Percentiles rank a stretch among this genome's conserved stretches.
These are phyloP conservation scores for Colletotrichum tabaci DNA, from an alignment of 2,329 filamentous ascomycete species.

Conservation along the genomic window DNA sequence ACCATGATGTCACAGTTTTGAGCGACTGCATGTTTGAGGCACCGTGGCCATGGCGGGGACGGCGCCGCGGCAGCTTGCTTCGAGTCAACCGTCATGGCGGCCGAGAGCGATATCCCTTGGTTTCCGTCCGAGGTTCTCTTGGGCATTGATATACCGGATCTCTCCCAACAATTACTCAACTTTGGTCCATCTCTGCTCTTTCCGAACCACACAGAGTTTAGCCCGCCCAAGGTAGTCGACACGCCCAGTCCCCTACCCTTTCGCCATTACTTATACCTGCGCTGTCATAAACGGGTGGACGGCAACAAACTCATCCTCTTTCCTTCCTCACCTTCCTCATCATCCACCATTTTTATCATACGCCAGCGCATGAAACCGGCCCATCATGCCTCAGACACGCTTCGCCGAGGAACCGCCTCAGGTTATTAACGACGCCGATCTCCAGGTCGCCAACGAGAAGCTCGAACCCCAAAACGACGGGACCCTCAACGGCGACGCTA, in stretches of 20 bases:
- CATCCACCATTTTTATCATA: conserved; percentile 3
- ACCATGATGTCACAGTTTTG: conserved; percentile 37
- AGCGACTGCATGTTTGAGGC: conserved; percentile 23
- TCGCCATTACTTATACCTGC: background rate
- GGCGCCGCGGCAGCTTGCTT: background rate
- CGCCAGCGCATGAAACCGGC: conserved; percentile 49
- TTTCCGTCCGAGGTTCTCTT: conserved; percentile 30
- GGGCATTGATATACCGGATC: background rate
- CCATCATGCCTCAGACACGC: conserved; percentile 45
- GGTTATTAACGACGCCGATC: conserved; percentile 54
- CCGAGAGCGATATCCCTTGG: conserved; percentile 3
- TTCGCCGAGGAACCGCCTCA: conserved; percentile 56
- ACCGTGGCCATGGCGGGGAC: background rate
- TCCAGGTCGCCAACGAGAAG: conserved; percentile 54
- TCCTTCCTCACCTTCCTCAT: background rate
- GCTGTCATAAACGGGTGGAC: conserved; percentile 3
- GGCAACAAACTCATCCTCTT: background rate
- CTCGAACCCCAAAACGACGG: conserved; percentile 48
- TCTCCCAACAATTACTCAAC: background rate
- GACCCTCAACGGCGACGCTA: background rate
- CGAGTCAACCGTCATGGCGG: conserved; percentile 5
- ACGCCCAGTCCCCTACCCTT: background rate
- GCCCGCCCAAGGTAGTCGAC: background rate
- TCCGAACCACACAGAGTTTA: background rate
- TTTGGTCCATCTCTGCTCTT: background rate